Conservation (phyloP, 169 alveolate species). For the Cryptosporidium parvum region DNA sequence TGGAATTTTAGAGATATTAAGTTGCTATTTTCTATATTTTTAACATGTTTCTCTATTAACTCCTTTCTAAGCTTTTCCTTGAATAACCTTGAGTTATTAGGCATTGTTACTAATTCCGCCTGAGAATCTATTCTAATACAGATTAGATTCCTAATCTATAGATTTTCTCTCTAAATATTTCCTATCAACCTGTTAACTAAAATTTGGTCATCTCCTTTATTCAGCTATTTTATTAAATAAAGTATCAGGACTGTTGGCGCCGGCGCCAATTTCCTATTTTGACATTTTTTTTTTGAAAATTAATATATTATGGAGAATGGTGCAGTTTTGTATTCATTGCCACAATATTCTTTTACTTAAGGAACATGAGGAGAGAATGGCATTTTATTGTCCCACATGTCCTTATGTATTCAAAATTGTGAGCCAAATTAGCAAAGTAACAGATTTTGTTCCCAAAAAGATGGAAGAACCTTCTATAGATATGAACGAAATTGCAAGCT, state of each 20-base stretch:
- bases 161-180: not conserved
- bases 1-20: slow-evolving; percentile 46
- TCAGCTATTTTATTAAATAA: not conserved
- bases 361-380: slow-evolving; percentile 63
- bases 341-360: slow-evolving; percentile 77
- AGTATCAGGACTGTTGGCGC: not conserved
- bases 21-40: slow-evolving; percentile 27
- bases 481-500: slow-evolving; percentile 64
- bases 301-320: slow-evolving; percentile 57
- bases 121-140: too few relatives aligned
- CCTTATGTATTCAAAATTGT: slow-evolving; percentile 85
- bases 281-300: slow-evolving; percentile 1
- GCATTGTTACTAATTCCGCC: not conserved
- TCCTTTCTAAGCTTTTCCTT: slow-evolving; percentile 38
- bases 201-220: not conserved
- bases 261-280: slow-evolving; percentile 3
- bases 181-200: not conserved
- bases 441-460: slow-evolving; percentile 72
- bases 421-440: slow-evolving; percentile 74
- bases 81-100: not conserved
- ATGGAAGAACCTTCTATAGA: slow-evolving; percentile 65
- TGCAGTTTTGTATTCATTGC: slow-evolving; percentile 80
- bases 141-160: not conserved
- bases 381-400: slow-evolving; percentile 88
- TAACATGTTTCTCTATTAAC: slow-evolving; percentile 58